Base-by-base conservation (phyloP, 2,329 filamentous ascomycete species). In the Alternaria sp. region DNA sequence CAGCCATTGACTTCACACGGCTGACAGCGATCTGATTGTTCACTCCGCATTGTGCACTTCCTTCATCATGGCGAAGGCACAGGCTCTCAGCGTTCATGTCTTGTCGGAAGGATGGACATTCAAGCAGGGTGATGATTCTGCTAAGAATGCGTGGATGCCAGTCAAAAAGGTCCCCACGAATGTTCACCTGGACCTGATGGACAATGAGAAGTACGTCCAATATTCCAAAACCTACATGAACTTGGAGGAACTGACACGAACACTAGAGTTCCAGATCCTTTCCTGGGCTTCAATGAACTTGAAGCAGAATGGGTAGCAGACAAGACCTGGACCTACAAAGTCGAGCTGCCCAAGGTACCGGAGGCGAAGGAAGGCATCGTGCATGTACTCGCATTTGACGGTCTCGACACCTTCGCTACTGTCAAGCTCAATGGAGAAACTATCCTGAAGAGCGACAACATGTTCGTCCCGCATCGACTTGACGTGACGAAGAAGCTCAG, bases 331-430 rank as follows among this genome's bases (percentile, higher is more conserved):
- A 81, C 77, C 11, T 85, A 85, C 75, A 80, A 73, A 66, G 76
- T 81, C 57, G 74, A 71, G n/a, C 70, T 85, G 10, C 82, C 81
- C 9, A 50, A 71, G 1, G 60, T 80, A 15, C 53, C 62, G n/a
- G 47, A 68, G 43, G 60, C 70, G 7, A 67, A 75, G 21, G 64
- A 77, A 43, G 74, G 77, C 28, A 68, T 68, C 8, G 79, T 71
- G 23, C 77, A 81, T 17, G 83, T 87, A 15, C 78, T 90, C 6
- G 85, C 88, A 10, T 89, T 90, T 61, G 84, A 89, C 67, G 89
- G 89, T 0, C 83, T 90, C 2, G 89, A 90, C 70, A 90, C 88
- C 0, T 89, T 88, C 66, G 87, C 88, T 1, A 86, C 82, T 0
- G 87, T 89, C 36, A 81, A 70, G 10, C 80, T 90, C 17, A 88